Evolutionary conservation across 2,329 filamentous ascomycete genomes (phyloP).

Genomic region (Harringtonia aguacate): DNA sequence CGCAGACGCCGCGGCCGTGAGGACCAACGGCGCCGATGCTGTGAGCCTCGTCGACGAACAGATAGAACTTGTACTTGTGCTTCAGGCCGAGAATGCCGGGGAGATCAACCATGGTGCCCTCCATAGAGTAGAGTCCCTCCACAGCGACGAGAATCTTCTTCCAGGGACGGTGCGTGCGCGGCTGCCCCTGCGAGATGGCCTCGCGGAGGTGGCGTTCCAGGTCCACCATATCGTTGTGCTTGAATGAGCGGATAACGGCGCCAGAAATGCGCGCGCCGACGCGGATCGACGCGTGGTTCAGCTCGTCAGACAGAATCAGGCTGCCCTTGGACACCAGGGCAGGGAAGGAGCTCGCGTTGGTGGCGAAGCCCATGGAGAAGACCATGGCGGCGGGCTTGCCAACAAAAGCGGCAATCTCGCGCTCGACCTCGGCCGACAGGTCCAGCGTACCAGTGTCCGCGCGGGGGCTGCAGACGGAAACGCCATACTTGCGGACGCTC

Average conservation of each 20-base stretch:
- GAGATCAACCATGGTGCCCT: constrained; percentile 97
- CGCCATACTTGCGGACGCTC: constrained; percentile 71
- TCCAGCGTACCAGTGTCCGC: constrained; percentile 81
- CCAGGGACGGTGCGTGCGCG: constrained; percentile 96
- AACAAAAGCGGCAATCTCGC: constrained; percentile 79
- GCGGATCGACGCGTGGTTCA: constrained; percentile 96
- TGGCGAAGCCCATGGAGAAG: constrained; percentile 98
- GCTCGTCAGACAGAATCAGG: constrained; percentile 89
- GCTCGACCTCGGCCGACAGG: constrained; percentile 79
- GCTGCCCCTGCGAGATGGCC: constrained; percentile 91
- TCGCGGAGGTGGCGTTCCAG: constrained; percentile 81
- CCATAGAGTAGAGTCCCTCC: constrained; percentile 98
- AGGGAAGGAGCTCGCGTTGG: constrained; percentile 87
- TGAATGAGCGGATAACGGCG: constrained; percentile 91
- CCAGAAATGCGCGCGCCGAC: constrained; percentile 89
- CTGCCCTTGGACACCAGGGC: constrained; percentile 87
- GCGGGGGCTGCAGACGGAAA: constrained; percentile 72
- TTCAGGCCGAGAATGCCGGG: constrained; percentile 79
- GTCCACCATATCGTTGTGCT: constrained; percentile 90
- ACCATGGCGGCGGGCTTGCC: constrained; percentile 93
- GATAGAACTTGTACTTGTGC: constrained; percentile 91
- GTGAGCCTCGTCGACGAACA: constrained; percentile 95
- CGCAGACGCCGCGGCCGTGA: constrained; percentile 82
- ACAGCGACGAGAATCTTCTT: constrained; percentile 97
- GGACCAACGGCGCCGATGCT: constrained; percentile 89